Evolutionary conservation across 257 asterid species (phyloP).

Genomic region (Solanum commersonii): DNA sequence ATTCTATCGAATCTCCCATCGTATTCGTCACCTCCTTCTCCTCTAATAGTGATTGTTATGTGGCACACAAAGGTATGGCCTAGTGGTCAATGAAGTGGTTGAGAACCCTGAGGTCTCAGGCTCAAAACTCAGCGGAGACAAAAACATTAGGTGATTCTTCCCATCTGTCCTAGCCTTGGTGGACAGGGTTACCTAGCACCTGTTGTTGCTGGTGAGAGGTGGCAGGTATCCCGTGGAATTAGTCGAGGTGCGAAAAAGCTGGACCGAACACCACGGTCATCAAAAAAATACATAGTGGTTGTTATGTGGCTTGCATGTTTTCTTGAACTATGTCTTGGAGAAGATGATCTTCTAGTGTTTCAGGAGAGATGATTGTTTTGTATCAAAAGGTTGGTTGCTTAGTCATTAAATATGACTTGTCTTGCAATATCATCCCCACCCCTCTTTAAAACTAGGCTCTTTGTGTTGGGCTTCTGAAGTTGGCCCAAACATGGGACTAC

Average conservation of each 20-base stretch:
- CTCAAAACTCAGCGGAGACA: too few relatives aligned
- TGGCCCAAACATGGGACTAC: neutral
- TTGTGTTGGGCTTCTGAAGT: neutral
- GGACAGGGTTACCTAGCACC: too few relatives aligned
- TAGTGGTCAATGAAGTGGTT: too few relatives aligned
- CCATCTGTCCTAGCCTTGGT: too few relatives aligned
- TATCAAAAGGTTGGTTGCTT: neutral
- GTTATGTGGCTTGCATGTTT: neutral
- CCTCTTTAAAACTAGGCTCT: neutral
- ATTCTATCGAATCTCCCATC: neutral
- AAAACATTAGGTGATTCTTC: too few relatives aligned
- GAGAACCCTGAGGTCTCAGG: too few relatives aligned
- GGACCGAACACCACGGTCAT: too few relatives aligned
- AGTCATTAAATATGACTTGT: too few relatives aligned
- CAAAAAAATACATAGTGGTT: neutral
- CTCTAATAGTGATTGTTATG: neutral
- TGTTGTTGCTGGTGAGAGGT: too few relatives aligned
- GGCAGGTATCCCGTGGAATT: too few relatives aligned
- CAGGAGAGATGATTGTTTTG: neutral
- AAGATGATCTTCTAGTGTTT: neutral
- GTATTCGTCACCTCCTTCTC: neutral
- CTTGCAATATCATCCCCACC: too few relatives aligned
- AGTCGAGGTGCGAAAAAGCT: too few relatives aligned
- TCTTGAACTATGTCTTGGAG: neutral
- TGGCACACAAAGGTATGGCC: neutral